A percentile compares a stretch with the other conserved stretches of the same genome.
These are phyloP conservation scores for Trichoderma arundinaceum DNA, from an alignment of 2,329 filamentous ascomycete genomes.

Conservation along the genomic window DNA sequence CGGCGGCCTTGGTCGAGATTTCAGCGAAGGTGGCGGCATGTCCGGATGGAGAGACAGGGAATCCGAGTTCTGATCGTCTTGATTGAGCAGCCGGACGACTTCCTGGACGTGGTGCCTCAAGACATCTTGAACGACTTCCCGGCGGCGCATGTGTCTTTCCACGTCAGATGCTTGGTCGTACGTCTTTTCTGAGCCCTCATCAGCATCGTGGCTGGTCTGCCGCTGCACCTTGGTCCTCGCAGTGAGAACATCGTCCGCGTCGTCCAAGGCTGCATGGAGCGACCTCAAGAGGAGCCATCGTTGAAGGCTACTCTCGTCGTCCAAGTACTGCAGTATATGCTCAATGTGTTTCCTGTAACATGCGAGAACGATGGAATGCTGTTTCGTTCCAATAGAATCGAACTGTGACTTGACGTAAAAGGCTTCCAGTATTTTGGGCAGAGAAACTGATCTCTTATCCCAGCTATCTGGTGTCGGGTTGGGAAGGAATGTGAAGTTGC, in stretches of 20 bases:
- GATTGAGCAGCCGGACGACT: conserved; percentile 54
- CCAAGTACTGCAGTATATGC: conserved; percentile 36
- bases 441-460: conserved; percentile 56
- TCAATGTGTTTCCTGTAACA: conserved; percentile 40
- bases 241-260: conserved; percentile 52
- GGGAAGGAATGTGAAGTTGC: conserved; percentile 59
- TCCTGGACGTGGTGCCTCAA: conserved; percentile 58
- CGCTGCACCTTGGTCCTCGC: conserved; percentile 37
- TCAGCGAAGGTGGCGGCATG: conserved; percentile 32
- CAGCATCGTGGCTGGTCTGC: conserved; percentile 8
- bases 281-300: conserved; percentile 47
- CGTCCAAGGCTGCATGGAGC: conserved; percentile 50
- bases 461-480: conserved; percentile 63
- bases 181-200: background rate
- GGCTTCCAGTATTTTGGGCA: conserved; percentile 50
- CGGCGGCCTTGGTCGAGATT: conserved; percentile 25
- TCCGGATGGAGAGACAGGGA: conserved; percentile 35
- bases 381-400: conserved; percentile 31
- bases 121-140: conserved; percentile 52
- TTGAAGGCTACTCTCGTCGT: conserved; percentile 36
- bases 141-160: conserved; percentile 37
- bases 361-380: conserved; percentile 37
- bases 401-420: conserved; percentile 44
- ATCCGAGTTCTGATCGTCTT: conserved; percentile 42
- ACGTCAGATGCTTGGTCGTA: background rate